Percentiles rank a stretch among this genome's conserved stretches.
These are phyloP conservation scores for Globisporangium spiculum DNA, from an alignment of 352 stramenopile genomes.

Conservation along the genomic window DNA sequence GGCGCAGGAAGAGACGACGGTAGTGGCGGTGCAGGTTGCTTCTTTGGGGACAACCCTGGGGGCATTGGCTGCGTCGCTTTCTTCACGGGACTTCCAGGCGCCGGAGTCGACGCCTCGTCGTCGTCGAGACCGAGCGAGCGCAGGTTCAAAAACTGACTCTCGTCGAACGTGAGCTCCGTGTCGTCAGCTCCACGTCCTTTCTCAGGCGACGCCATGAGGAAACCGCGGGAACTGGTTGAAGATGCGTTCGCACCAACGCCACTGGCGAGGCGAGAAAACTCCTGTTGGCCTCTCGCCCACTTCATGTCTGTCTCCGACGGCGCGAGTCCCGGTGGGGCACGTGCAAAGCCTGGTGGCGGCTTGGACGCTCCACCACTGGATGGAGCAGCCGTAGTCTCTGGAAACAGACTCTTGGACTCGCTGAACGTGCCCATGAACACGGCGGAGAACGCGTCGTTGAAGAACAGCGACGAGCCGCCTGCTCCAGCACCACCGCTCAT, in stretches of 20 bases:
- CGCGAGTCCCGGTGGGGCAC: slow-evolving; percentile 49
- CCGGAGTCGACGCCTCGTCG: slow-evolving; percentile 35
- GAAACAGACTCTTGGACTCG: slow-evolving; percentile 26
- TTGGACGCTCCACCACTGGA: slow-evolving; percentile 16
- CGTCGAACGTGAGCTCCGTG: slow-evolving; percentile 47
- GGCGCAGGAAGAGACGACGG: slow-evolving; percentile 27
- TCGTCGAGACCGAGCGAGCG: slow-evolving; percentile 70
- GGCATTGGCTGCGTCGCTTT: slow-evolving; percentile 15
- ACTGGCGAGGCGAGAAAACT: slow-evolving; percentile 50
- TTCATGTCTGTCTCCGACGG: slow-evolving; percentile 69
- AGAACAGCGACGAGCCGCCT: slow-evolving; percentile 74
- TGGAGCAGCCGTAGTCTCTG: neutral
- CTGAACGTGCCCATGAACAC: slow-evolving; percentile 82
- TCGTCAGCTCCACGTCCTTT: slow-evolving; percentile 31
- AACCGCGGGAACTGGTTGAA: neutral
- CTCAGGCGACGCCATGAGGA: slow-evolving; percentile 2
- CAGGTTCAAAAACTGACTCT: slow-evolving; percentile 64
- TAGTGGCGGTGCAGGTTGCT: slow-evolving; percentile 23
- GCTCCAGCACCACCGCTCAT: slow-evolving; percentile 15
- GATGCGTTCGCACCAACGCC: neutral
- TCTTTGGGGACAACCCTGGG: slow-evolving; percentile 21
- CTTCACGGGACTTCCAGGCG: slow-evolving; percentile 11
- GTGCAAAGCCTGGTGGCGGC: slow-evolving; percentile 54
- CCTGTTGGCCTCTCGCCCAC: slow-evolving; percentile 73
- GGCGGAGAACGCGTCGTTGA: slow-evolving; percentile 83